Percentiles rank a stretch among this genome's conserved stretches.
Evolutionary conservation across 371 early-diverging fungal species (phyloP).

Genomic region (Chytridium lagenaria): DNA sequence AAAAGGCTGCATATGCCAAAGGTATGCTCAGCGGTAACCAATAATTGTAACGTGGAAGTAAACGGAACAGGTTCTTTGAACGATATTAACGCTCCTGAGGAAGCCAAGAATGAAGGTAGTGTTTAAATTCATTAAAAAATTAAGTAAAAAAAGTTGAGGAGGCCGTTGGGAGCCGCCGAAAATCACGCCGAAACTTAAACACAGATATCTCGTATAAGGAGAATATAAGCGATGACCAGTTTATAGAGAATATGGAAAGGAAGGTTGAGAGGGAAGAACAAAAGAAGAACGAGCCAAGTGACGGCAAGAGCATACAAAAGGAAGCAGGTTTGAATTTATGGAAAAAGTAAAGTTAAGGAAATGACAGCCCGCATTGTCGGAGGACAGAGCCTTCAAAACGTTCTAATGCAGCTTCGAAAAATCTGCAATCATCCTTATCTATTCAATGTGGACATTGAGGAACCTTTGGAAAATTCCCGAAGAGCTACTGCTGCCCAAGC

Average conservation of each 20-base stretch:
- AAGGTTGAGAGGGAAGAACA: conserved; percentile 30
- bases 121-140: too few relatives aligned
- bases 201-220: conserved; percentile 48
- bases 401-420: conserved; percentile 98
- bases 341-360: background rate
- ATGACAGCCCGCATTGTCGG: conserved; percentile 27
- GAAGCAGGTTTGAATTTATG: background rate
- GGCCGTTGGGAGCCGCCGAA: too few relatives aligned
- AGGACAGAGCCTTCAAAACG: conserved; percentile 77
- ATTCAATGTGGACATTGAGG: conserved; percentile 66
- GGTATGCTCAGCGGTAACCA: background rate
- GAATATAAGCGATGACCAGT: conserved; percentile 92
- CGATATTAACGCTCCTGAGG: background rate
- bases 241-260: conserved; percentile 78
- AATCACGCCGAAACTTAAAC: background rate
- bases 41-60: background rate
- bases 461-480: conserved; percentile 31
- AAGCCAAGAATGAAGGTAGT: background rate
- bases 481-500: background rate
- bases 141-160: too few relatives aligned
- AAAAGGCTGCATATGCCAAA: conserved; percentile 2
- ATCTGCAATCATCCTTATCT: conserved; percentile 99
- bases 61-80: background rate
- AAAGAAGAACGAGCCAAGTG: conserved; percentile 24
- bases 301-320: background rate